Percentiles rank a stretch among this genome's conserved stretches.
phyloP scores from a whole-genome alignment of 176 grass and related monocot species.

The Aegilops sharonensis region DNA sequence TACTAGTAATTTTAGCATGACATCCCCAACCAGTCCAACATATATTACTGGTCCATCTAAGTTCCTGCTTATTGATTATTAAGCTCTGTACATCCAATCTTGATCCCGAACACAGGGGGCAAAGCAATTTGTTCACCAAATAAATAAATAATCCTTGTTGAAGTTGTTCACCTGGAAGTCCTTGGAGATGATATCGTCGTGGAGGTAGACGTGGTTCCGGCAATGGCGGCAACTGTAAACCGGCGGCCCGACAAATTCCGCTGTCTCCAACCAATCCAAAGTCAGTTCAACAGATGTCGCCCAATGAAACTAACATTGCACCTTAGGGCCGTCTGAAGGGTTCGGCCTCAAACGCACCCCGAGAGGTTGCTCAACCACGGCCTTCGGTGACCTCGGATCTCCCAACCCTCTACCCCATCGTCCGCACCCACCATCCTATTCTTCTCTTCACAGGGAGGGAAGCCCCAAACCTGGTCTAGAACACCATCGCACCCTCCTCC shows the following conservation, averaged over 20 bases:
- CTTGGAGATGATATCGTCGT: neutral
- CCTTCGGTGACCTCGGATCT: too few relatives aligned
- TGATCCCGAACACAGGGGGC: neutral
- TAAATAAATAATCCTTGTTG: neutral
- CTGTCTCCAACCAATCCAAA: neutral
- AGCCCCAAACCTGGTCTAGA: too few relatives aligned
- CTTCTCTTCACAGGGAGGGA: too few relatives aligned
- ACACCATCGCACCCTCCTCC: too few relatives aligned
- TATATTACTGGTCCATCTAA: neutral
- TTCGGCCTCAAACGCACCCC: too few relatives aligned
- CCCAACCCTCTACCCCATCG: too few relatives aligned
- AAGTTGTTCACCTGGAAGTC: neutral
- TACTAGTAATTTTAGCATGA: neutral
- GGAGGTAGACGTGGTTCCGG: neutral
- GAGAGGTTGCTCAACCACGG: too few relatives aligned
- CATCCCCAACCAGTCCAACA: neutral
- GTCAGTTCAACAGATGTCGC: too few relatives aligned
- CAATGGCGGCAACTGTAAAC: neutral
- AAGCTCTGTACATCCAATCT: neutral
- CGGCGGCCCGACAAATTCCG: neutral
- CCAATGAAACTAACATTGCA: too few relatives aligned
- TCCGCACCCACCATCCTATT: too few relatives aligned
- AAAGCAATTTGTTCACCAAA: neutral
- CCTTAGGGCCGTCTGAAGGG: too few relatives aligned
- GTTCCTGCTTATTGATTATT: too few relatives aligned